These are phyloP conservation scores for Elaeis guineensis DNA, from an alignment of 176 grass and related monocot genomes.

Conservation along the genomic window DNA sequence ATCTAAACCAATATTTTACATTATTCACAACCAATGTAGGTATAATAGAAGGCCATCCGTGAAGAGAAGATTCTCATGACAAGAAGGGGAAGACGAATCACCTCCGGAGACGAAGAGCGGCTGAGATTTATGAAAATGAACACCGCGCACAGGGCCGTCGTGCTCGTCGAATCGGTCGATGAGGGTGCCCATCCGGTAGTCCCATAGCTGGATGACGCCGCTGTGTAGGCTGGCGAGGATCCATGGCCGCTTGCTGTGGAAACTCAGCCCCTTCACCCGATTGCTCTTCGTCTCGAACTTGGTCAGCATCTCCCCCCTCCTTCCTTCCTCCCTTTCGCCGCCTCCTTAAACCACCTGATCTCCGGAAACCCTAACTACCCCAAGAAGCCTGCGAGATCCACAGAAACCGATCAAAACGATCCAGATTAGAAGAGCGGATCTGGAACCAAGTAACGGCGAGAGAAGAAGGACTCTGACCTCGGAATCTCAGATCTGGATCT, in stretches of 20 bases:
- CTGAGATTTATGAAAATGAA: constrained; percentile 92
- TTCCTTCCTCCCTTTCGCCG: background rate
- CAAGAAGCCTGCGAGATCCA: no score
- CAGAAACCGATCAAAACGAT: no score
- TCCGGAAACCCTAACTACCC: no score
- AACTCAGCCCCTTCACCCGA: constrained; percentile 94
- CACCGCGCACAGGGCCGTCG: constrained; percentile 77
- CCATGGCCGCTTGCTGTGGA: constrained; percentile 82
- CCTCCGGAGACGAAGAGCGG: constrained; percentile 99
- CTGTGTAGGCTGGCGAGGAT: constrained; percentile 87
- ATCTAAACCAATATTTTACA: no score
- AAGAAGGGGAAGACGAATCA: constrained; percentile 17
- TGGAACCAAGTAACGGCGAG: constrained; percentile 1
- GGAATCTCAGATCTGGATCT: constrained; percentile 16
- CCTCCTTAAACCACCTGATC: background rate
- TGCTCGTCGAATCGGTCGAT: constrained; percentile 95
- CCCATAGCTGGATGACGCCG: constrained; percentile 90
- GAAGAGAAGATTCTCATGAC: background rate
- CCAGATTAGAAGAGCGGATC: background rate
- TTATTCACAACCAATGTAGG: no score
- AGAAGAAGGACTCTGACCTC: constrained; percentile 6
- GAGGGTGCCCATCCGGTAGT: constrained; percentile 89
- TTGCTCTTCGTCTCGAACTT: constrained; percentile 99
- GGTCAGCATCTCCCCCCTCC: constrained; percentile 62
- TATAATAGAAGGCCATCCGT: no score